phyloP scores from a whole-genome alignment of 169 alveolate genomes.

The Eimeria acervulina region DNA sequence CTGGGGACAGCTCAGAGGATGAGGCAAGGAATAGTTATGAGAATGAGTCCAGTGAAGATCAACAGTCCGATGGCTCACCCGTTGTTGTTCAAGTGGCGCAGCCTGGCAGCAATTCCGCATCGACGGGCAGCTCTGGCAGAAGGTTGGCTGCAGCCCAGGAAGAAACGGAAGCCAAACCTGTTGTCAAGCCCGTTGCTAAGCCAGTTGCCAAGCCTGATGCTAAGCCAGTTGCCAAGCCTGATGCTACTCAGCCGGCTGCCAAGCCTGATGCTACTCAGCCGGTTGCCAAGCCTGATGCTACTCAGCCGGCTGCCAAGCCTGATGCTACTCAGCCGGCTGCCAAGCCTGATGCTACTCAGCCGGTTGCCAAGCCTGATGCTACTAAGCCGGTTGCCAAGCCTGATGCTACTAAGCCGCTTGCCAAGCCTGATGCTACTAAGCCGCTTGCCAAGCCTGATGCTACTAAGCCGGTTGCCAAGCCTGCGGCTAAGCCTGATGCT shows the following conservation, averaged over 20 bases:
- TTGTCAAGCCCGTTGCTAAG: background rate
- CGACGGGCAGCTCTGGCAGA: constrained; percentile 1
- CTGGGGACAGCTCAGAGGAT: background rate
- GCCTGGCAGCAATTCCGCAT: constrained; percentile 9
- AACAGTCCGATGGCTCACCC: background rate
- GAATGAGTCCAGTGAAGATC: background rate
- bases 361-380: no score
- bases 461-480: background rate
- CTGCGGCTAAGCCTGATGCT: background rate
- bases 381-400: no score
- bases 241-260: background rate
- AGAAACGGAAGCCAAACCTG: background rate
- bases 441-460: no score
- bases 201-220: background rate
- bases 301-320: no score
- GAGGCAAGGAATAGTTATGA: background rate
- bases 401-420: no score
- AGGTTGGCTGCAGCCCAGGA: background rate
- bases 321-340: no score
- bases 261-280: background rate
- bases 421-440: no score
- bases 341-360: no score
- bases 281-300: no score
- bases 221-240: background rate
- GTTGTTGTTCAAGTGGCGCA: background rate